Evolutionary conservation across 148 eudicot genomes (phyloP).

Genomic region (Nyssa sinensis): DNA sequence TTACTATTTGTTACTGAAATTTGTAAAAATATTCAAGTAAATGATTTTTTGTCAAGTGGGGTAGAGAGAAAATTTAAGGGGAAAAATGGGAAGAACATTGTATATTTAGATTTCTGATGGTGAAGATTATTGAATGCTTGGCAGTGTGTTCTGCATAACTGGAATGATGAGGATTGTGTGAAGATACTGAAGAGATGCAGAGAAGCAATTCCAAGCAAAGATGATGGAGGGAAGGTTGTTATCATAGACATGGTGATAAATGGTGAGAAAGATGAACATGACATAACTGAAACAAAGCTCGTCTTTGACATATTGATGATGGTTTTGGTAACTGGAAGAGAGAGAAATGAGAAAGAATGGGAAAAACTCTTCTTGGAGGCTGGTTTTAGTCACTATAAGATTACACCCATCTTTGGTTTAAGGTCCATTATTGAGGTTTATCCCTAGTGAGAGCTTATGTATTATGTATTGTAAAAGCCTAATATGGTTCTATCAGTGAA

Average conservation of each 20-base stretch:
- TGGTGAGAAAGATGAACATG: background rate
- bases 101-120: background rate
- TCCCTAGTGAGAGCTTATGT: constrained; percentile 5
- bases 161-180: constrained; percentile 14
- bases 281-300: constrained; percentile 2
- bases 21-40: no score
- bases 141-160: constrained; percentile 12
- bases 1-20: no score
- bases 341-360: constrained; percentile 17
- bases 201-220: background rate
- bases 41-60: no score
- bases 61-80: no score
- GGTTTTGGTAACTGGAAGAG: background rate
- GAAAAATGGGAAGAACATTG: no score
- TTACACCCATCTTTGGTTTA: constrained; percentile 2
- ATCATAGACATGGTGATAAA: constrained; percentile 16
- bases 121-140: background rate
- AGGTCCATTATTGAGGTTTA: constrained; percentile 17
- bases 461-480: background rate
- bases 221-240: constrained; percentile 11
- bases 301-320: constrained; percentile 11
- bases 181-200: constrained; percentile 18
- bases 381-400: constrained; percentile 14
- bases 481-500: no score
- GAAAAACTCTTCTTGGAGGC: constrained; percentile 15